Evolutionary conservation across 2,329 filamentous ascomycete genomes (phyloP).

Genomic region (Cladosporium cucumerinum): DNA sequence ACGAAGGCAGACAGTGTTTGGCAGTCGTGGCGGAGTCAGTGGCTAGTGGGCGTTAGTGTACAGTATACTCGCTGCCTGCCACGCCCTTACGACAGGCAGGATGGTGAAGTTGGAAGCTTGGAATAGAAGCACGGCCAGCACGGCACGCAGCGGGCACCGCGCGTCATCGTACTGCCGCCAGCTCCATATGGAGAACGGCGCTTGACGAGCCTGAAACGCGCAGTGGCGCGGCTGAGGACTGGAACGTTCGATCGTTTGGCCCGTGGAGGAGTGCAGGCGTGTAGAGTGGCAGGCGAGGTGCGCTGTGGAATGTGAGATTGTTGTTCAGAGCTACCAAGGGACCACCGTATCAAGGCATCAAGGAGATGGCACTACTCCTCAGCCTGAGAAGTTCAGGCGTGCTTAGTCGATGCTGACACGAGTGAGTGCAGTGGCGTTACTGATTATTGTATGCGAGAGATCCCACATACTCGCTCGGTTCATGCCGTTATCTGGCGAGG

Average conservation of each 20-base stretch:
- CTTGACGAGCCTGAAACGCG: not conserved
- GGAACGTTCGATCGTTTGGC: slow-evolving; percentile 1
- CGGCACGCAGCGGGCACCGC: not conserved
- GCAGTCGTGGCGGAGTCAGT: not conserved
- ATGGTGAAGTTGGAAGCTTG: not conserved
- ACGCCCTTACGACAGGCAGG: not conserved
- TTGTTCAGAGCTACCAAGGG: not conserved
- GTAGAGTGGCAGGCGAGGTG: not conserved
- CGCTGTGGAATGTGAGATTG: not conserved
- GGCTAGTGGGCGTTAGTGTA: slow-evolving; percentile 5
- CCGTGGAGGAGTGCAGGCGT: not conserved
- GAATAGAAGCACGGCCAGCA: not conserved
- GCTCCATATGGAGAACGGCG: not conserved
- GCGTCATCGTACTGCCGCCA: slow-evolving; percentile 3
- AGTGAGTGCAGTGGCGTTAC: not conserved
- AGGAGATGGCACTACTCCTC: not conserved
- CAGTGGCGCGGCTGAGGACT: not conserved
- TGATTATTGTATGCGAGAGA: not conserved
- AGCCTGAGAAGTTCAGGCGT: not conserved
- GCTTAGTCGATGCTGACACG: not conserved
- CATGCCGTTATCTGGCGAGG: not conserved
- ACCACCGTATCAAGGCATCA: not conserved
- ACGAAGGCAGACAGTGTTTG: slow-evolving; percentile 1
- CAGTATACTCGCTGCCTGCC: slow-evolving; percentile 5
- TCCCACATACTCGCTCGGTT: not conserved